Evolutionary conservation across 495 filamentous ascomycete genomes (phyloP).

Genomic region (Amniculicola lignicola): DNA sequence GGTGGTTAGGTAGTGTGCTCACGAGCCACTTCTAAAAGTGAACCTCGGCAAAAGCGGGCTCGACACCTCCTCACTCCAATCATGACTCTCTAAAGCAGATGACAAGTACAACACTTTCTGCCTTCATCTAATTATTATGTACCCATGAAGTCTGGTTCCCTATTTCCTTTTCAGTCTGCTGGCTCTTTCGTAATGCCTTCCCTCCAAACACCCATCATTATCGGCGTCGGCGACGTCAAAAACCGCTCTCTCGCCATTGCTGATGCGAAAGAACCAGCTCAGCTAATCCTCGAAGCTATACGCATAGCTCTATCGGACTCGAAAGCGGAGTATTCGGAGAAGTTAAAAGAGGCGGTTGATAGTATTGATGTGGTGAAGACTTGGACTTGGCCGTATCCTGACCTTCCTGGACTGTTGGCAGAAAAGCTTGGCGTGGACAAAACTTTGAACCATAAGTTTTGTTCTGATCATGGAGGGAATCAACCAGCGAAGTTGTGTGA

Average conservation of each 20-base stretch:
- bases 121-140: background rate
- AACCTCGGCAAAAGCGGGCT: constrained; percentile 7
- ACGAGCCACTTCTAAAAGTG: no score
- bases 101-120: background rate
- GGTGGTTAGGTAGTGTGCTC: no score
- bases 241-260: constrained; percentile 48
- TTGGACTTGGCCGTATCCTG: constrained; percentile 58
- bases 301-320: constrained; percentile 47
- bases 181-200: background rate
- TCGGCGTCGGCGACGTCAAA: constrained; percentile 55
- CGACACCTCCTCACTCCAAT: background rate
- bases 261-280: constrained; percentile 53
- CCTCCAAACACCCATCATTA: constrained; percentile 44
- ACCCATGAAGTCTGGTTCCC: background rate
- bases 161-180: background rate
- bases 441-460: constrained; percentile 41
- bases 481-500: constrained; percentile 54
- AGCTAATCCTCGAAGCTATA: constrained; percentile 53
- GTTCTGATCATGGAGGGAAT: constrained; percentile 55
- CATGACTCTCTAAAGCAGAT: constrained; percentile 13
- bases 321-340: constrained; percentile 8
- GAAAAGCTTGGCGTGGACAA: constrained; percentile 41
- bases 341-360: constrained; percentile 49
- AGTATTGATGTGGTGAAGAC: constrained; percentile 53
- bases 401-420: constrained; percentile 49